Evolutionary conservation across 768 basidiomycete species (phyloP).

Genomic region (Collybia mongolica): DNA sequence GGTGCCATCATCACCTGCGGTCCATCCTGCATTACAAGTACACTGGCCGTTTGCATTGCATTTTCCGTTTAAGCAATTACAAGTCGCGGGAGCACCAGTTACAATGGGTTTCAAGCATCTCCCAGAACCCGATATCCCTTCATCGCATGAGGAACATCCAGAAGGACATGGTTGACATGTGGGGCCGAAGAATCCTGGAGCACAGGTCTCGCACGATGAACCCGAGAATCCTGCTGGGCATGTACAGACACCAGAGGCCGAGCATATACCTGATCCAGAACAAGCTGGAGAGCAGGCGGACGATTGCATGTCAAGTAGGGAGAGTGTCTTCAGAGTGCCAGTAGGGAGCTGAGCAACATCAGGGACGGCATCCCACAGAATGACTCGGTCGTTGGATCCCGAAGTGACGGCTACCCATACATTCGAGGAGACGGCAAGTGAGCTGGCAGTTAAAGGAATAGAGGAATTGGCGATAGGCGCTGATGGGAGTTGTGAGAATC

Average conservation of each 20-base stretch:
- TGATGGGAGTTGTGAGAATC: constrained; percentile 58
- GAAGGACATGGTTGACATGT: constrained; percentile 68
- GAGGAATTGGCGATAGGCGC: constrained; percentile 45
- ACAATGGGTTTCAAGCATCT: constrained; percentile 57
- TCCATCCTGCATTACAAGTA: constrained; percentile 77
- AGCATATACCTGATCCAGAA: constrained; percentile 70
- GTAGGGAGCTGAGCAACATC: constrained; percentile 70
- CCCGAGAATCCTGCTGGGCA: constrained; percentile 79
- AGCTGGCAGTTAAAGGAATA: constrained; percentile 50
- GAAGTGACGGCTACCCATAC: constrained; percentile 67
- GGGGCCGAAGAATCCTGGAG: constrained; percentile 72
- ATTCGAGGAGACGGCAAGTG: constrained; percentile 67
- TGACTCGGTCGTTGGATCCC: constrained; percentile 54
- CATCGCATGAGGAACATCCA: constrained; percentile 71
- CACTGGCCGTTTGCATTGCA: constrained; percentile 73
- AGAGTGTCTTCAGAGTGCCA: constrained; percentile 44
- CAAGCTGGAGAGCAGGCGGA: constrained; percentile 75
- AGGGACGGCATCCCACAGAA: constrained; percentile 80
- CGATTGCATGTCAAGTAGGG: constrained; percentile 71
- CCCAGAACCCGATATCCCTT: constrained; percentile 78
- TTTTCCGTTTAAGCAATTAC: constrained; percentile 81
- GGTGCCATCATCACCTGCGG: constrained; percentile 66
- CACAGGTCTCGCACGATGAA: constrained; percentile 76
- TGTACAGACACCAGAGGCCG: constrained; percentile 64
- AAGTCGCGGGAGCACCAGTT: constrained; percentile 56